Evolutionary conservation across 805 yeast genomes (phyloP).

Genomic region (Metschnikowia henanensis): DNA sequence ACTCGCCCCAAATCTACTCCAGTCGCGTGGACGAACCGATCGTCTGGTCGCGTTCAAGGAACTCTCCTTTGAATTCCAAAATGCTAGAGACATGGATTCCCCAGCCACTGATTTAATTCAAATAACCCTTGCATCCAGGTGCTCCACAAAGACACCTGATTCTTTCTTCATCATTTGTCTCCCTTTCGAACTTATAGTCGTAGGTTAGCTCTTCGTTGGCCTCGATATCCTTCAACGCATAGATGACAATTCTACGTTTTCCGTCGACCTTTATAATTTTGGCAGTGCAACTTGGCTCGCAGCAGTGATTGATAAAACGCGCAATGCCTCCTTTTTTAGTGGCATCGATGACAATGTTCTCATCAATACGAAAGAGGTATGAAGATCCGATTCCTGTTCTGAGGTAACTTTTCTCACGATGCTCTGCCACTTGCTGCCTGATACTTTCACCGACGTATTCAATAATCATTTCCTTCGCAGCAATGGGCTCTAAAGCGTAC

Average conservation of each 20-base stretch:
- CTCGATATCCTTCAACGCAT: conserved; percentile 84
- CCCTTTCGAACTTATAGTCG: conserved; percentile 94
- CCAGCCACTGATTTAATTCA: conserved; percentile 48
- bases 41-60: no score
- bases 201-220: conserved; percentile 93
- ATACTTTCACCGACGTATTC: conserved; percentile 97
- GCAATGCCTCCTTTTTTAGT: conserved; percentile 98
- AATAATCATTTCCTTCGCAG: conserved; percentile 96
- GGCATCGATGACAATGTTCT: conserved; percentile 94
- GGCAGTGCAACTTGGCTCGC: conserved; percentile 97
- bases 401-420: conserved; percentile 81
- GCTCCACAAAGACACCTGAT: conserved; percentile 95
- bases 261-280: conserved; percentile 96
- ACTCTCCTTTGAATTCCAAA: not conserved
- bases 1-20: no score
- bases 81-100: not conserved
- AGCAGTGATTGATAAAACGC: conserved; percentile 94
- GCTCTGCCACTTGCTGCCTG: conserved; percentile 91
- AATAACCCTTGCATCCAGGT: conserved; percentile 87
- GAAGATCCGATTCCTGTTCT: conserved; percentile 95
- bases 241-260: conserved; percentile 88
- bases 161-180: conserved; percentile 82
- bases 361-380: conserved; percentile 89
- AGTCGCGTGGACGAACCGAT: no score
- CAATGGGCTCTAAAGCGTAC: conserved; percentile 92